These are phyloP conservation scores for Colletotrichum plurivorum DNA, from an alignment of 2,329 filamentous ascomycete genomes.

Conservation along the genomic window DNA sequence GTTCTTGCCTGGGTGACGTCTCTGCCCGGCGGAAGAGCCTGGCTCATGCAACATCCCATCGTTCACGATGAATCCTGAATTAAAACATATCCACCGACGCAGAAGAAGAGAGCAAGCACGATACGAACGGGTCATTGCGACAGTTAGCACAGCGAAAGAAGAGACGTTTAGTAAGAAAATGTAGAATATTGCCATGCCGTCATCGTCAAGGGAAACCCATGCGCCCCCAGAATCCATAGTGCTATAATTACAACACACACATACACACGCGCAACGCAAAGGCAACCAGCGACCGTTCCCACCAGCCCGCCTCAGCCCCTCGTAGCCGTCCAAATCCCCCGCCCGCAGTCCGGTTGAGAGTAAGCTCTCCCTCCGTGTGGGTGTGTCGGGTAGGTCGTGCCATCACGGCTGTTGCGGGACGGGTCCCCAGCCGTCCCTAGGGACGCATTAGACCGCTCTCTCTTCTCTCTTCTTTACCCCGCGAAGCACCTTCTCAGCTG, in stretches of 20 bases:
- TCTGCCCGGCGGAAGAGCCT: no score
- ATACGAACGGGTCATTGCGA: no score
- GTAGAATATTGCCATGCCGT: constrained; percentile 32
- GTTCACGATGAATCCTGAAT: no score
- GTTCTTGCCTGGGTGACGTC: no score
- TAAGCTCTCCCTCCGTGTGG: no score
- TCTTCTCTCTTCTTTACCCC: background rate
- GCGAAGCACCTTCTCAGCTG: constrained; percentile 68
- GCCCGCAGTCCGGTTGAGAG: no score
- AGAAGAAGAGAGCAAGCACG: no score
- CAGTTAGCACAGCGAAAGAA: background rate
- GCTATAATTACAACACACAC: constrained; percentile 29
- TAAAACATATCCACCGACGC: no score
- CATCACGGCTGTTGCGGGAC: constrained; percentile 9
- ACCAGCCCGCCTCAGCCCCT: background rate
- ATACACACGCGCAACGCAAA: background rate
- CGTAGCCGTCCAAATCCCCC: no score
- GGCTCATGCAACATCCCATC: no score
- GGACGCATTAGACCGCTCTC: background rate
- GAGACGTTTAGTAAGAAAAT: constrained; percentile 34
- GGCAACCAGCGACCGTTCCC: background rate
- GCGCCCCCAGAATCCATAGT: constrained; percentile 20
- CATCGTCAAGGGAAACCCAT: constrained; percentile 18
- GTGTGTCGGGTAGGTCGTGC: background rate
- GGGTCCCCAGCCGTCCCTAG: constrained; percentile 24